These are phyloP conservation scores for Eucalyptus polyanthemos DNA, from an alignment of 345 rosid genomes.

Conservation along the genomic window DNA sequence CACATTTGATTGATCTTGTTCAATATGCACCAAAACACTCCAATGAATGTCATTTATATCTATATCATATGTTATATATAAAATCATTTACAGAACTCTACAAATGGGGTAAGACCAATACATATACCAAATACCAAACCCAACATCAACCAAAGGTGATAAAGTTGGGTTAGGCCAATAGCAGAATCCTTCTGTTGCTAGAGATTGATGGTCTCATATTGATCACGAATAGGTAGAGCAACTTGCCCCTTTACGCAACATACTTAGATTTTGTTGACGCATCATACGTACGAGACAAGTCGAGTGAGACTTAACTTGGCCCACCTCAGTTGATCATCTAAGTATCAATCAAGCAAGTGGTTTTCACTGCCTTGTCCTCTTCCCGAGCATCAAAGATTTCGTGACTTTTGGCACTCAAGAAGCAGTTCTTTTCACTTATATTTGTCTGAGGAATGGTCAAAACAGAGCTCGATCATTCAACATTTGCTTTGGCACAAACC, in stretches of 20 bases:
- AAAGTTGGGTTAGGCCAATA: not conserved
- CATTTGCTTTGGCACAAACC: not conserved
- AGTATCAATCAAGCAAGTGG: not conserved
- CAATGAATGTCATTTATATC: not conserved
- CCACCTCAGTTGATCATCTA: not conserved
- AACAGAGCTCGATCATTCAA: not conserved
- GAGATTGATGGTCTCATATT: not conserved
- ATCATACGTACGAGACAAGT: not conserved
- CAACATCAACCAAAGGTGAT: not conserved
- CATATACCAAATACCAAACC: not conserved
- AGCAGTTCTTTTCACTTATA: not conserved
- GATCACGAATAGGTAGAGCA: not conserved
- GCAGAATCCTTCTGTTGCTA: not conserved
- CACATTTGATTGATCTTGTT: not conserved
- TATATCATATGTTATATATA: not conserved
- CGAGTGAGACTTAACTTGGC: not conserved
- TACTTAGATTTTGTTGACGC: not conserved
- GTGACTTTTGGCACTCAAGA: not conserved
- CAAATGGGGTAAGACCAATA: not conserved
- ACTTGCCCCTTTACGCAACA: not conserved
- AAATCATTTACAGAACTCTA: too few species aligned
- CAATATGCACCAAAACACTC: not conserved
- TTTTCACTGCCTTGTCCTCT: not conserved
- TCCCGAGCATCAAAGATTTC: not conserved
- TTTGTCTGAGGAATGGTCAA: not conserved